Percentiles rank a stretch among this genome's conserved stretches.
Conservation (phyloP, 1,139 yeast genomes). For the Suhomyces yuchorum region DNA sequence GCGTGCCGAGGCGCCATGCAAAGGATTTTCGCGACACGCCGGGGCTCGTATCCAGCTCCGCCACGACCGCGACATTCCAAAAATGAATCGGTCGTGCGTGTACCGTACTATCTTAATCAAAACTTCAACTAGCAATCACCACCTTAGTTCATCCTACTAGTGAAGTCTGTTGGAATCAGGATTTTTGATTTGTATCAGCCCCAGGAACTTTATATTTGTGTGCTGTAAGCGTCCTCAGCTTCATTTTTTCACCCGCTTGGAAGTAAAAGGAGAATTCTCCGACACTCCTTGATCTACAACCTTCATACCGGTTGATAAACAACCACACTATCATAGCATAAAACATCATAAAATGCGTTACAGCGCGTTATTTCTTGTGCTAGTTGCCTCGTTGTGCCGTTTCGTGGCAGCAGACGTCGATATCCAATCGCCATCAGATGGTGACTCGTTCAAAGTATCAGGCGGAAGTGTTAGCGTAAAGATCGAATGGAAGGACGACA, state of each 20-base stretch:
- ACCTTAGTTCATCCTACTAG: neutral
- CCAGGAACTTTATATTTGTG: neutral
- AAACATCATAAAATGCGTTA: constrained; percentile 4
- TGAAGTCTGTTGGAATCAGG: neutral
- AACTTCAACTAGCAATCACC: constrained; percentile 2
- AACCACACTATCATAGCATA: neutral
- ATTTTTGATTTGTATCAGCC: neutral
- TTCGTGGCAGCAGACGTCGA: constrained; percentile 56
- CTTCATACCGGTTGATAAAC: neutral
- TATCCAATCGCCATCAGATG: constrained; percentile 52
- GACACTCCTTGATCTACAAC: neutral
- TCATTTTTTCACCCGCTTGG: neutral
- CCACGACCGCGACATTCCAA: constrained; percentile 7
- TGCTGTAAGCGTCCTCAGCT: neutral
- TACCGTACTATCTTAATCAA: constrained; percentile 3
- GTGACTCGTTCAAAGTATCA: constrained; percentile 51
- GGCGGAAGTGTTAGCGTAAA: constrained; percentile 50
- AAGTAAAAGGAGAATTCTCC: neutral
- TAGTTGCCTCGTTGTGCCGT: constrained; percentile 10
- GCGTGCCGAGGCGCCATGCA: neutral
- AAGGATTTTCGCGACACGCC: neutral
- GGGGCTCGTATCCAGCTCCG: constrained; percentile 5
- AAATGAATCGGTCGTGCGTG: constrained; percentile 7
- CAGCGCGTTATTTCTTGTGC: constrained; percentile 7
- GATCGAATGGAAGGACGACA: constrained; percentile 65